These are phyloP conservation scores for Kwoniella shandongensis DNA, from an alignment of 768 basidiomycete species.

Conservation along the genomic window DNA sequence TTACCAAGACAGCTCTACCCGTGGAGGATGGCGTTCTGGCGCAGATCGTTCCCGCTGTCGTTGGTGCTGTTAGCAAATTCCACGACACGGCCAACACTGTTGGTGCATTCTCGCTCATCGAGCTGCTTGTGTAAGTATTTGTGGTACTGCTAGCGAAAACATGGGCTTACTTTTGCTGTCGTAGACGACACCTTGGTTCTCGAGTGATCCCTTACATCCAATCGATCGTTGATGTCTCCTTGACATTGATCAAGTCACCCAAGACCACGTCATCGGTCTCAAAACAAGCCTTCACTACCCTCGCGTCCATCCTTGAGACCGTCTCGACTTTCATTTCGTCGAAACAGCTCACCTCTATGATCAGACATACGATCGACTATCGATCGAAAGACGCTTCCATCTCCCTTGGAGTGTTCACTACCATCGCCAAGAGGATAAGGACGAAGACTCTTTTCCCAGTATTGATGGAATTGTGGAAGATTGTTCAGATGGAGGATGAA, in stretches of 20 bases:
- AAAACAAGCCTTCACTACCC: slow-evolving; percentile 48
- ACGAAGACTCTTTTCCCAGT: slow-evolving; percentile 68
- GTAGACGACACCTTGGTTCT: slow-evolving; percentile 74
- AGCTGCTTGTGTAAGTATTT: slow-evolving; percentile 63
- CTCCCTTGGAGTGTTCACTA: slow-evolving; percentile 60
- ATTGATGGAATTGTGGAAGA: slow-evolving; percentile 56
- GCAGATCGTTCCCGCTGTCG: slow-evolving; percentile 62
- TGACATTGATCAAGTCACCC: slow-evolving; percentile 41
- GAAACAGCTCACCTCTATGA: slow-evolving; percentile 41
- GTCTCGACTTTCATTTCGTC: slow-evolving; percentile 70
- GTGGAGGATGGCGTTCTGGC: slow-evolving; percentile 70
- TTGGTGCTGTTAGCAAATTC: slow-evolving; percentile 49
- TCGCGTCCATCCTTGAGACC: slow-evolving; percentile 69
- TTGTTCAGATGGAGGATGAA: slow-evolving; percentile 34
- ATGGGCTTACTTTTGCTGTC: neutral
- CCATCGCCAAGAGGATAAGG: slow-evolving; percentile 69
- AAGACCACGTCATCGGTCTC: slow-evolving; percentile 19
- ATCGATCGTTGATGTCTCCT: slow-evolving; percentile 65
- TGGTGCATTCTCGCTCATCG: slow-evolving; percentile 56
- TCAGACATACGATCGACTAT: slow-evolving; percentile 31
- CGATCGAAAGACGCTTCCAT: slow-evolving; percentile 20
- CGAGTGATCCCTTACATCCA: slow-evolving; percentile 83
- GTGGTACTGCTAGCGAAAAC: no score
- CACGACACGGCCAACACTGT: slow-evolving; percentile 7
- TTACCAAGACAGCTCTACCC: slow-evolving; percentile 62